Evolutionary conservation across 192 early-diverging fungal genomes (phyloP).

Genomic region (Paraglomus brasilianum): DNA sequence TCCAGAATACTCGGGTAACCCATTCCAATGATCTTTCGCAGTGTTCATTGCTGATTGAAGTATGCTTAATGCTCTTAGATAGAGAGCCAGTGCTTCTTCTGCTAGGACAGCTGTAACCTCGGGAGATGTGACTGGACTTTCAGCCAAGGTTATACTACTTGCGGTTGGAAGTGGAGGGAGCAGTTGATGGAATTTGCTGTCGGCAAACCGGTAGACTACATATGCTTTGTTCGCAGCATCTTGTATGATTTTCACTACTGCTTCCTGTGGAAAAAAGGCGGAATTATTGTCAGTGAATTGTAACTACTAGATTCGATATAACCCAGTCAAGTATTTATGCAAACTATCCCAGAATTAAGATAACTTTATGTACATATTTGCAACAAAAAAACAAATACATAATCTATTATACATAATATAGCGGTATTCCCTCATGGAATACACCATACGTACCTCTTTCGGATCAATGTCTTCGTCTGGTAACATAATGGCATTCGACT

Average conservation of each 20-base stretch:
- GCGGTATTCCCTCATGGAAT: too few species aligned
- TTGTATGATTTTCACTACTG: slow-evolving; percentile 62
- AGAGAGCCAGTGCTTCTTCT: slow-evolving; percentile 72
- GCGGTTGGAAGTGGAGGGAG: slow-evolving; percentile 45
- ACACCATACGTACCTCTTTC: slow-evolving; percentile 31
- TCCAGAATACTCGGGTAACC: slow-evolving; percentile 35
- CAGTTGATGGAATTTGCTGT: slow-evolving; percentile 56
- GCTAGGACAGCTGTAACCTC: slow-evolving; percentile 41
- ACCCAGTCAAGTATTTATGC: background rate
- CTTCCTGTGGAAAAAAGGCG: slow-evolving; percentile 39
- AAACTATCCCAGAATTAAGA: slow-evolving; percentile 34
- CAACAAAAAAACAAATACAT: too few species aligned
- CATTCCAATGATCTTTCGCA: slow-evolving; percentile 56
- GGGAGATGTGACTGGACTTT: slow-evolving; percentile 35
- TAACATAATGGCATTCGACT: slow-evolving; percentile 16
- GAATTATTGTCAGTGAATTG: slow-evolving; percentile 9
- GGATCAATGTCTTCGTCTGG: slow-evolving; percentile 18
- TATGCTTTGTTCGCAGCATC: slow-evolving; percentile 68
- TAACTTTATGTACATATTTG: slow-evolving; percentile 6
- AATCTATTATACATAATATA: too few species aligned
- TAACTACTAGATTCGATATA: background rate
- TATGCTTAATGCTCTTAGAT: slow-evolving; percentile 65
- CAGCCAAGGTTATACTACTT: slow-evolving; percentile 24
- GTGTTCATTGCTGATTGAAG: slow-evolving; percentile 57
- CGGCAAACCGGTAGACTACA: slow-evolving; percentile 65